Evolutionary conservation across 2,329 filamentous ascomycete genomes (phyloP).

Genomic region (Saccharata proteae): DNA sequence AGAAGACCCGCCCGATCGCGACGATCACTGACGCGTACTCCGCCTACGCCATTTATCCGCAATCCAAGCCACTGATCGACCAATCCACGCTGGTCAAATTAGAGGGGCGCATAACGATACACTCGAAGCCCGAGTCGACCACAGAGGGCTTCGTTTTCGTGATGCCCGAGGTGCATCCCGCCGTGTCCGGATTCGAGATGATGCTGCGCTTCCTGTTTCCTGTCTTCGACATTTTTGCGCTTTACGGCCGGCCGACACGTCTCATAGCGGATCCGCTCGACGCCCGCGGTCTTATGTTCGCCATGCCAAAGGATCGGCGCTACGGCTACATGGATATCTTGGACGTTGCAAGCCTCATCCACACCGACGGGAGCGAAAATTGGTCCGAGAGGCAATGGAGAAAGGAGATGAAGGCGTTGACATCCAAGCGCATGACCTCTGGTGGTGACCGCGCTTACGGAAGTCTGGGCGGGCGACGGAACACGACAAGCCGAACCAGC

Average conservation of each 20-base stretch:
- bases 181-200: conserved; percentile 88
- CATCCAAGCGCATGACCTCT: conserved; percentile 60
- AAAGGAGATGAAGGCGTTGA: conserved; percentile 76
- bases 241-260: conserved; percentile 81
- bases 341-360: conserved; percentile 71
- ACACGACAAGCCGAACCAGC: conserved; percentile 30
- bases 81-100: conserved; percentile 90
- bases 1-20: conserved; percentile 81
- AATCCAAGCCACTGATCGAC: conserved; percentile 86
- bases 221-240: conserved; percentile 79
- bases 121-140: conserved; percentile 62
- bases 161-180: conserved; percentile 91
- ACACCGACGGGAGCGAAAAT: conserved; percentile 58
- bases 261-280: conserved; percentile 82
- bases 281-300: conserved; percentile 89
- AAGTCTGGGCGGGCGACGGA: conserved; percentile 29
- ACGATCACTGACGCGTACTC: conserved; percentile 85
- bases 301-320: conserved; percentile 77
- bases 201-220: conserved; percentile 88
- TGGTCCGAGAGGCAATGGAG: conserved; percentile 91
- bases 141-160: conserved; percentile 94
- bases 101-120: conserved; percentile 80
- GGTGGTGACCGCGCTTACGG: conserved; percentile 4
- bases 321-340: conserved; percentile 86
- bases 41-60: conserved; percentile 90